Base-by-base conservation (phyloP, 2,329 filamentous ascomycete genomes). In the Sporothrix luriei region DNA sequence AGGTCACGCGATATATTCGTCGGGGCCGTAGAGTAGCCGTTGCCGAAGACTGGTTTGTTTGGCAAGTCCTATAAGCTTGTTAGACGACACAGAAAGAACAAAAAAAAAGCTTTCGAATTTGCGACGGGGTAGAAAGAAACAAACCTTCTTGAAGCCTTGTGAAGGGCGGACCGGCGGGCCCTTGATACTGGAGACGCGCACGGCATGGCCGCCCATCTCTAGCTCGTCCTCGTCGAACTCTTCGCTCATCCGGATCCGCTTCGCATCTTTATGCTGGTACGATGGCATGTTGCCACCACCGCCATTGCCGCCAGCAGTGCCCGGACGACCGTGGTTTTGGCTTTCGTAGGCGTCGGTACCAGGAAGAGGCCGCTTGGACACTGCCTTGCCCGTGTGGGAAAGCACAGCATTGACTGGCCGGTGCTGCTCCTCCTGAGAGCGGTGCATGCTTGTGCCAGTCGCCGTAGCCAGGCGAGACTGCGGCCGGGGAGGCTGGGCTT, bases 91-190 rank as follows among this genome's bases (percentile, higher is more conserved):
- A 57, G 33, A 26, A 29, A 33, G 24, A 24, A 43, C 9, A 21
- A 43, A 4, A 10, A 70, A 82, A 80, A 81, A 92, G 89, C 86
- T 93, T 94, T 40, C 38, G 10, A 40, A 5, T 9, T 16, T 33
- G 13, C 26, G 26, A 2, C 10, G 14, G 6, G 4, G 19, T 13
- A 43, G 40, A 43, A 16, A 43, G 40, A 43, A 21, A 71, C 82
- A 80, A 81, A 92, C 89, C 86, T 93, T 94, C 78, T 87, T 88
- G 75, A 84, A 81, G 48, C 82, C 84, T 64, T 85, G 89, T 1
- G 92, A 96, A 72, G 93, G 92, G 70, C 94, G 88, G 74, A 96
- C 92, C 6, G 93, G 93, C 67, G 93, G 92, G 16, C 90, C 91
- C 82, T 94, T 95, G 75, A 94, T 84, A 70, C 81, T 84, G 33